Base-by-base conservation (phyloP, 345 rosid genomes). In the Gossypium australe region DNA sequence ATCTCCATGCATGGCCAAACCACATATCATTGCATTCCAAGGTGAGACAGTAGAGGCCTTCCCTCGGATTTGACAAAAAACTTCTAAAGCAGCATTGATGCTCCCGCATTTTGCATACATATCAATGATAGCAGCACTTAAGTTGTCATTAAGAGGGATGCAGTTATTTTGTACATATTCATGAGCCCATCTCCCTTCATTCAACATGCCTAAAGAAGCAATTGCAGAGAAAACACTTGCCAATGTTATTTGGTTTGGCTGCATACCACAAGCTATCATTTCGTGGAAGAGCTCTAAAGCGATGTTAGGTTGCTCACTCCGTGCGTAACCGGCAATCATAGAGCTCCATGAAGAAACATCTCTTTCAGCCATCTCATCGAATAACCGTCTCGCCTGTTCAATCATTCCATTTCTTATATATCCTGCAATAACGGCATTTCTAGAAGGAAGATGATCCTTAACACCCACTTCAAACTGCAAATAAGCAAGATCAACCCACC, bases 81-180 rank as follows among this genome's bases (percentile, higher is more conserved):
- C 78, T 72, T 83, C 82, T 60, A 90, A 73, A 55, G 94, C 97
- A 60, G 83, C 70, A 64, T 79, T 78, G 53, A 90, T 86, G 83
- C 93, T 90, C 34, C 98, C 90, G n/a, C 96, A 92, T 88, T 94
- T 94, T 27, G 94, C 90, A 47, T 94, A 94, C 98, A 94, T 94
- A 83, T 94, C 94, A 16, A 94, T 87, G 38, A 94, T 78, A 53
- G 97, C 85, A 66, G 98, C 94, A 64, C 88, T 85, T 73, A 94
- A 81, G 78, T 89, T 94, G 79, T 86, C 89, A 45, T 78, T 90
- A 18, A 80, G 82, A 60, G 85, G 76, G 47, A 90, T 87, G 76
- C 82, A 72, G 67, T 84, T 87, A 2, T 56, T 58, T 56, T 18
- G 68, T 9, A 90, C 81, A 75, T 80, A 90, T 61, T 85, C 78